A percentile compares a stretch with the other conserved stretches of the same genome.
phyloP scores from a whole-genome alignment of 2,329 filamentous ascomycete species.

The Teratosphaeria destructans region DNA sequence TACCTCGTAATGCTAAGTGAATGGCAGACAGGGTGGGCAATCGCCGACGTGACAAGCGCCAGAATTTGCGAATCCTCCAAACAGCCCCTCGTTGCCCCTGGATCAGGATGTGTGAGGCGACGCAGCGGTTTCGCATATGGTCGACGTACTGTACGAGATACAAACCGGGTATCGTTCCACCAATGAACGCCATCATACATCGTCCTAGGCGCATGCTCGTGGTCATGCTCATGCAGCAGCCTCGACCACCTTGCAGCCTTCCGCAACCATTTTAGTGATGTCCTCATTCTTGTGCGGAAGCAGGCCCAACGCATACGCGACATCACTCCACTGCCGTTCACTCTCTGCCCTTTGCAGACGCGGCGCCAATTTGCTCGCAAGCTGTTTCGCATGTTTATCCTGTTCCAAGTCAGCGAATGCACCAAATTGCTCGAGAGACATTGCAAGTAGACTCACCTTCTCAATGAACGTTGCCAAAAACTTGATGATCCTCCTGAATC shows the following conservation, averaged over 20 bases:
- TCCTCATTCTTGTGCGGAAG: constrained; percentile 91
- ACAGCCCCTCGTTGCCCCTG: too few relatives aligned
- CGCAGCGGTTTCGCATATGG: too few relatives aligned
- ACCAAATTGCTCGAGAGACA: neutral
- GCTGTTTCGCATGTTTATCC: constrained; percentile 95
- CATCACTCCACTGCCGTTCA: constrained; percentile 95
- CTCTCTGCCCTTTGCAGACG: constrained; percentile 76
- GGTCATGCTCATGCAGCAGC: constrained; percentile 17
- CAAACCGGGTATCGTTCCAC: neutral
- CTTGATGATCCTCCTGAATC: constrained; percentile 75
- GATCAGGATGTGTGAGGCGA: too few relatives aligned
- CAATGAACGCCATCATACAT: neutral
- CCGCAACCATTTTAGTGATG: constrained; percentile 63
- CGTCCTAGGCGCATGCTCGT: neutral
- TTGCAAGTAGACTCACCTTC: constrained; percentile 53
- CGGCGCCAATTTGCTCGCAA: constrained; percentile 85
- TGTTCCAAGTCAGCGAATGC: constrained; percentile 27
- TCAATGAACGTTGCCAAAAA: constrained; percentile 95
- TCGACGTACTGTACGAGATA: neutral
- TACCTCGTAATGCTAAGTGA: too few relatives aligned
- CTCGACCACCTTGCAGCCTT: constrained; percentile 55
- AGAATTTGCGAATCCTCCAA: too few relatives aligned
- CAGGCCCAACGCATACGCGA: constrained; percentile 80
- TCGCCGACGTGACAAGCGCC: too few relatives aligned
- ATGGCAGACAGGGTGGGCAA: too few relatives aligned